Evolutionary conservation across 768 basidiomycete genomes (phyloP), one percentile per base, ranked within the genome.

Genomic region (Russula griseocarnosa): DNA sequence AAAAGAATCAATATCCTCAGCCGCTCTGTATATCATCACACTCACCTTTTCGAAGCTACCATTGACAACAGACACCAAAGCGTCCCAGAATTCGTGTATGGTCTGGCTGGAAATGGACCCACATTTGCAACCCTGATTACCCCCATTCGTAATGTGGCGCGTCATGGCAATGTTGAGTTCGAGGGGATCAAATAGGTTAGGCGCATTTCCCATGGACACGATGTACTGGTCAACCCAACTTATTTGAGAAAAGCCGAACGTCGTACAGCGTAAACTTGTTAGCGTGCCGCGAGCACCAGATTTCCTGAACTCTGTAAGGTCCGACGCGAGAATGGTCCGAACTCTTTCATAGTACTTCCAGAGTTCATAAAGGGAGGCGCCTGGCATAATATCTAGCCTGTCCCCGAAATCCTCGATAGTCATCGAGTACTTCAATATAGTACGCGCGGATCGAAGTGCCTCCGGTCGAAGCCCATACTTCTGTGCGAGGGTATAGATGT

Each of bases 31-130:
- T 9, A n/a, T 5, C 11, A 24, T 24, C 20, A 10, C 3, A 3
- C 26, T 44, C 16, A 60, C 63, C 30, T 55, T 46, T 52, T 34
- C 28, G 24, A 65, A 34, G 16, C 53, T 51, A 9, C 24, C 7
- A 9, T 56, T 6, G 11, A 61, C 40, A 20, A 52, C 49, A 5
- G 16, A 20, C 0, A 36, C 46, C 18, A 65, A 18, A 7, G 30
- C 63, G 1, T 18, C n/a, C 63, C 63, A 65, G 20, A 65, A 60
- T 1, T 11, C 4, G 8, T 3, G 38, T 51, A 65, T 58, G 9
- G 44, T 46, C 44, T 5, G 44, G 44, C 44, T 22, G 10, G n/a
- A 2, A 22, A 55, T 46, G 44, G 3, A 3, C 3, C 10, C 44
- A 22, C 44, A 46, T 46, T 46, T 4, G 10, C n/a, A 46, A 22